Base-by-base conservation (phyloP, 2,329 filamentous ascomycete species). In the Ceratocystis smalleyi region DNA sequence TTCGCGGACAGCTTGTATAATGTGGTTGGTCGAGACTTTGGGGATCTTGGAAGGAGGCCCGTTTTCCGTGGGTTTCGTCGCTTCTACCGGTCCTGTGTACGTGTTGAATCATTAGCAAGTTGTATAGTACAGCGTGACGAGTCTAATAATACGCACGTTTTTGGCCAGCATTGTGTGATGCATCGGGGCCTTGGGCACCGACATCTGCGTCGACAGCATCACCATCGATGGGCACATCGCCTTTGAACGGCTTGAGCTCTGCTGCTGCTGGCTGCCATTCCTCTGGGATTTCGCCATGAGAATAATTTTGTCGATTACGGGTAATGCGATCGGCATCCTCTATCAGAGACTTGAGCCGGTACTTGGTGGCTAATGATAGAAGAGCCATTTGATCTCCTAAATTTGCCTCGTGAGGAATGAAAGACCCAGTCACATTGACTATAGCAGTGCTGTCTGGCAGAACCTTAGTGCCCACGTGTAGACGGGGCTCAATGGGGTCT, bases 381-480 rank as follows among this genome's bases (percentile, higher is more conserved):
- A 96, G 78, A 30, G 89, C 87, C 55, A 96, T 76, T 69, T 96
- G 88, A 67, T 96, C 91, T 15, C 88, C 86, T 43, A 96, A 77
- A 63, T 82, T 84, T 1, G 88, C 83, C 54, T 91, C 87, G 43
- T 87, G 84, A 0, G 94, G 82, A 45, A 95, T 82, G 63, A 87
- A 89, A 22, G 83, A 83, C 1, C 85, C 85, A 15, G 78, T 80
- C 57, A 79, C 82, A 67, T 73, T 83, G 27, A 86, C 75, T 32
- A 75, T 75, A 2, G 81, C 81, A 22, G 76, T 74, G 15, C 59
- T 60, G 30, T 66, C 65, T 4, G 65, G 65, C 5, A 66, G 49
- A 62, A 63, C 45, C 40, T 66, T 64, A 10, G 65, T 66, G 12
- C 49, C 27, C 12, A 60, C 62, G 5, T 66, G 43, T 17, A 66